Conservation (phyloP, 2,329 filamentous ascomycete species). For the Neofusicoccum cordaticola region DNA sequence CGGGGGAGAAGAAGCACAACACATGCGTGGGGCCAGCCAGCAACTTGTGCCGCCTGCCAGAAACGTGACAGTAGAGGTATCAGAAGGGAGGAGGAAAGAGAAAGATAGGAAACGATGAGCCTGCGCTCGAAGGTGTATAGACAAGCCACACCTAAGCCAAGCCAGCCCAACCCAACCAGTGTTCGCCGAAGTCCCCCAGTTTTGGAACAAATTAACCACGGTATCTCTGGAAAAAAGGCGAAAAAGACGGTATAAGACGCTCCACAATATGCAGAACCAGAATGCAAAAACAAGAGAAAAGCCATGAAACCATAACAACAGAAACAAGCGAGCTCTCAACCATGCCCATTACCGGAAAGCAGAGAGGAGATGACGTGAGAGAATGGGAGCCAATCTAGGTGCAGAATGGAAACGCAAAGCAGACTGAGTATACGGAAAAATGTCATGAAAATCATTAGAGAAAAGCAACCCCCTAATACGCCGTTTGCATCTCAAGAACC, state of each 20-base stretch:
- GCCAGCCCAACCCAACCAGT: constrained; percentile 18
- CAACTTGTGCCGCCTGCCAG: constrained; percentile 12
- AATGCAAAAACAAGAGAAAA: constrained; percentile 12
- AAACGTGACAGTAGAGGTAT: constrained; percentile 11
- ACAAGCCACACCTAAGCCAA: constrained; percentile 18
- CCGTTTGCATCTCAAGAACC: constrained; percentile 44
- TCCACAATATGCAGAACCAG: constrained; percentile 16
- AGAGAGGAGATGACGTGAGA: constrained; percentile 18
- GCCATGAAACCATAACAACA: constrained; percentile 8
- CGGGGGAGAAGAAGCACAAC: constrained; percentile 15
- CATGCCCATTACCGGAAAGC: constrained; percentile 16
- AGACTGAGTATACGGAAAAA: not conserved
- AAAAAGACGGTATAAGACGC: constrained; percentile 3
- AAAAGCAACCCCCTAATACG: constrained; percentile 31
- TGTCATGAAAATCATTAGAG: constrained; percentile 18
- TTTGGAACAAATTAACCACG: constrained; percentile 17
- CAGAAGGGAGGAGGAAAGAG: constrained; percentile 11
- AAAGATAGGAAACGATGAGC: constrained; percentile 11
- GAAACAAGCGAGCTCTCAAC: constrained; percentile 11
- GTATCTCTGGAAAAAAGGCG: constrained; percentile 9
- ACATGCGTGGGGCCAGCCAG: constrained; percentile 18
- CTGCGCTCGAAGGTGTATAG: constrained; percentile 16
- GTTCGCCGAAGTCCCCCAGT: constrained; percentile 17
- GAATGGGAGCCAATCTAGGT: constrained; percentile 17
- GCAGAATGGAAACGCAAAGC: not conserved